A percentile compares a stretch with the other conserved stretches of the same genome.
Conservation (phyloP, 2,329 filamentous ascomycete species). For the Herpotrichia juniperi region DNA sequence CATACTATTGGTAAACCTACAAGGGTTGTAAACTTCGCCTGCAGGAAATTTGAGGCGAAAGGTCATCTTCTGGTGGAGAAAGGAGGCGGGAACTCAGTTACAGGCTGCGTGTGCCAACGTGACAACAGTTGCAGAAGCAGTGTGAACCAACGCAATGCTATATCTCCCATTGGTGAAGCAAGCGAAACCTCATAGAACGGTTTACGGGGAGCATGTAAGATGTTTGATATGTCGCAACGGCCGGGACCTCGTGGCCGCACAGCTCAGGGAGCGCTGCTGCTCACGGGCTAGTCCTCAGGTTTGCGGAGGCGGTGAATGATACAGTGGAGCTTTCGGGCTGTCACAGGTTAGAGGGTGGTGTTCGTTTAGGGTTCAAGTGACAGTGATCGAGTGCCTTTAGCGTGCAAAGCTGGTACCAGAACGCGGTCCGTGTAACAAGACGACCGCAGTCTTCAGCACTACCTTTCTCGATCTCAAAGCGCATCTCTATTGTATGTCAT, state of each 20-base stretch:
- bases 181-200: constrained; percentile 5
- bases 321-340: constrained; percentile 3
- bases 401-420: background rate
- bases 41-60: constrained; percentile 16
- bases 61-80: constrained; percentile 17
- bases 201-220: constrained; percentile 1
- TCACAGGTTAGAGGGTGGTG: constrained; percentile 4
- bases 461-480: background rate
- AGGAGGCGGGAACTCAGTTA: constrained; percentile 19
- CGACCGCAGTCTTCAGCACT: background rate
- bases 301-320: background rate
- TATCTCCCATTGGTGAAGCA: constrained; percentile 8
- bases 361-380: background rate
- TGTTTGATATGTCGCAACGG: constrained; percentile 13
- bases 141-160: constrained; percentile 6
- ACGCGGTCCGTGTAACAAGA: background rate
- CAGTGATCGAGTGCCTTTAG: background rate
- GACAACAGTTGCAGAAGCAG: constrained; percentile 27
- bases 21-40: constrained; percentile 8
- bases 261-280: constrained; percentile 10
- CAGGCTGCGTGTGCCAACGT: constrained; percentile 23
- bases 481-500: background rate
- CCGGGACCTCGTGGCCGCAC: constrained; percentile 22
- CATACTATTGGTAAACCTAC: constrained; percentile 16
- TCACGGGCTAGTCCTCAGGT: constrained; percentile 2